Evolutionary conservation across 768 basidiomycete species (phyloP).

Genomic region (Mycena epipterygia): DNA sequence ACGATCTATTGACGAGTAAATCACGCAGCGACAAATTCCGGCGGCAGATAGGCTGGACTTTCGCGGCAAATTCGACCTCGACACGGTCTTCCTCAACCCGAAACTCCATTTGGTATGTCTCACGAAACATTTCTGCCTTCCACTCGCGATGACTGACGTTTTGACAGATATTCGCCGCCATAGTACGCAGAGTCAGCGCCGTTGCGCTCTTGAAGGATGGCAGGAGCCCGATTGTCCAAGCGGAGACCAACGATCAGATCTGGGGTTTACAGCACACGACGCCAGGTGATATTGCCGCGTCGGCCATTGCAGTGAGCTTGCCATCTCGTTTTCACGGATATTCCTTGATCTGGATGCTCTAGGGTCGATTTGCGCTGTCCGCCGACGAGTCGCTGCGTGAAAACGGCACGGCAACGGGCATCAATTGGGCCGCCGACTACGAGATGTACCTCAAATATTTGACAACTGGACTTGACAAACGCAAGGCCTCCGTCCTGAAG

Average conservation of each 20-base stretch:
- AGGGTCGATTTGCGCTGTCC: not conserved
- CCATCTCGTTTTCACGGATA: not conserved
- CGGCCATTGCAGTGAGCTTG: too few species aligned
- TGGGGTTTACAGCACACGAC: not conserved
- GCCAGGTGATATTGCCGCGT: too few species aligned
- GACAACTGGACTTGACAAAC: not conserved
- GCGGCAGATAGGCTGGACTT: not conserved
- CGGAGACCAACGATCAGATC: not conserved
- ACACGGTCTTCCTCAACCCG: not conserved
- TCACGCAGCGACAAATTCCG: not conserved
- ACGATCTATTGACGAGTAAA: not conserved
- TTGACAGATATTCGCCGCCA: not conserved
- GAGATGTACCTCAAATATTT: not conserved
- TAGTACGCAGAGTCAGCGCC: not conserved
- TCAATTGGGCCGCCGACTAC: conserved; percentile 9
- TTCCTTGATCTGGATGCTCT: not conserved
- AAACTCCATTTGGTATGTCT: not conserved
- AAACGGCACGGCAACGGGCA: not conserved
- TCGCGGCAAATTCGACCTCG: not conserved
- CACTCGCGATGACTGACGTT: not conserved
- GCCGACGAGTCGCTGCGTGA: not conserved
- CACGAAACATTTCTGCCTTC: too few species aligned
- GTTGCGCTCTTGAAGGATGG: not conserved
- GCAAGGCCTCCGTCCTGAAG: not conserved
- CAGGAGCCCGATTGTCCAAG: not conserved